Evolutionary conservation across 768 basidiomycete genomes (phyloP), one percentile per base, ranked within the genome.

Genomic region (Tricholoma sp.): DNA sequence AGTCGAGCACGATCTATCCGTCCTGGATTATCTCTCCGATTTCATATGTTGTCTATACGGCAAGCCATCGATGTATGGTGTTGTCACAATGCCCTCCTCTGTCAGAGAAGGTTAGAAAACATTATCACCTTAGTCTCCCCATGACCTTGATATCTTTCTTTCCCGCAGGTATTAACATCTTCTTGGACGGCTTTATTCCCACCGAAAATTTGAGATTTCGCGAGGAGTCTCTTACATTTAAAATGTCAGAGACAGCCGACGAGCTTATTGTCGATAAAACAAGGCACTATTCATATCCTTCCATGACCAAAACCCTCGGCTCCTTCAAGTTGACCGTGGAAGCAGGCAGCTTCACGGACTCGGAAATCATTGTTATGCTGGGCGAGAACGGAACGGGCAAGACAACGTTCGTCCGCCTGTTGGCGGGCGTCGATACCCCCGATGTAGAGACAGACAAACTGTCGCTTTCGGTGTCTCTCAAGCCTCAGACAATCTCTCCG

Each of bases 371-470:
- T 65, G 97, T 99, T 71, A 91, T 99, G 88, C 78, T 99, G 32
- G 97, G 97, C 60, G 97, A 99, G 82, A 99, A 99, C 73, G 97
- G 97, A 51, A 99, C 94, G 2, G 95, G 97, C 37, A 99, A 99
- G 80, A 98, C 97, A 45, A 99, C 97, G 0, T 93, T 99, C 70
- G 94, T 99, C 56, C 91, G 95, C 59, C 76, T 99, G 55, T 81
- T 99, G 52, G 94, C 94, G 1, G 97, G 97, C 37, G 47, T 50
- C n/a, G 95, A 97, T 64, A 84, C 80, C 18, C 96, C 96, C 5
- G 97, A 99, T 74, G 69, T 78, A 47, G 88, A 90, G 72, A 82
- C 86, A 49, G 88, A 89, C 72, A 91, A 89, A 70, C 83, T 92
- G 74, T 81, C 82, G 43, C 76, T 97, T 57, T 72, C 84, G 0